Evolutionary conservation across 768 basidiomycete species (phyloP), one percentile per base, ranked within the genome.

Genomic region (Leccinum rimulosum): DNA sequence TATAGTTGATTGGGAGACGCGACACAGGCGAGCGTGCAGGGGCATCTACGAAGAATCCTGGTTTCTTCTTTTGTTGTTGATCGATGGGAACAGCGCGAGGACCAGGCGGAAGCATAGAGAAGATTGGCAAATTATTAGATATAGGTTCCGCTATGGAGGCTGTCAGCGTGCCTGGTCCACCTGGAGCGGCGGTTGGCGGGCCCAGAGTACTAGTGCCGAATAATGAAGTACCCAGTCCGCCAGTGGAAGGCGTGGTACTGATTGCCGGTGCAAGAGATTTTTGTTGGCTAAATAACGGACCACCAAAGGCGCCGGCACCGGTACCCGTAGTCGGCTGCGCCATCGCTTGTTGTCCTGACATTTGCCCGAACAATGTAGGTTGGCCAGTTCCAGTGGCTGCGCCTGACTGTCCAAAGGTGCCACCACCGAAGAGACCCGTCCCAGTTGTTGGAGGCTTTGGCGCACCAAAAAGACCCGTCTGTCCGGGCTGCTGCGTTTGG

Each of bases 131-230:
- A 61, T 88, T 87, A 52, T 83, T 78, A 33, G 82, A 83, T 62
- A 93, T 87, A 8, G 91, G 91, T 71, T 95, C 90, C 28, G 90
- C 87, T 68, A 98, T 92, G 19, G 95, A 95, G 2, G 93, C 91
- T 9, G 88, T 89, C 55, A 96, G 76, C 0, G 80, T 73, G 38
- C 84, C 84, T 73, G 84, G 84, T 45, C 77, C 76, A 33, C 75
- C 82, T n/a, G 78, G 75, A 55, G 75, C 73, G 49, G 69, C 69
- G 0, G 73, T 67, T 33, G 82, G 81, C 11, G 76, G 70, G 50
- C 77, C 77, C 28, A 83, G 73, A 50, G 59, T 69, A 36, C 59
- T 67, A 30, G 61, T 67, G 22, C 77, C 74, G 62, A 83, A 84
- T 14, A 80, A 60, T n/a, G 76, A 75, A 17, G 69, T 55, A 35